A percentile compares a stretch with the other conserved stretches of the same genome.
Evolutionary conservation across 352 stramenopile genomes (phyloP).

Genomic region (Phytophthora citrophthora): DNA sequence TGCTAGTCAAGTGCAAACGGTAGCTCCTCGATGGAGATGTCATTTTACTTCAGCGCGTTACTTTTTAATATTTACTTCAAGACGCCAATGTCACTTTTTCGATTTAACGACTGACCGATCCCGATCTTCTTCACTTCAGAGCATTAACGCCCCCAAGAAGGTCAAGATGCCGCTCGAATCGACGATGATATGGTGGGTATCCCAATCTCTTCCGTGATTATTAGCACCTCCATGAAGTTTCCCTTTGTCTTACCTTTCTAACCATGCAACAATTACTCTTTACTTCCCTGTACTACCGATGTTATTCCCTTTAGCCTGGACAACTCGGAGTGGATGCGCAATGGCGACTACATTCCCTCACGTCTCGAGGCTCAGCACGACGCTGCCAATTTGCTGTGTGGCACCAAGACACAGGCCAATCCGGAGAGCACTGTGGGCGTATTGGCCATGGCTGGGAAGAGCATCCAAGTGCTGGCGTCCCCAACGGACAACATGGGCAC

Average conservation of each 20-base stretch:
- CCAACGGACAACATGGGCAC: conserved; percentile 98
- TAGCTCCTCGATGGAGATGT: background rate
- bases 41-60: conserved; percentile 1
- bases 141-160: conserved; percentile 25
- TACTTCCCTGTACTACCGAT: conserved; percentile 9
- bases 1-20: conserved; percentile 20
- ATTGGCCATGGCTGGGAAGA: conserved; percentile 94
- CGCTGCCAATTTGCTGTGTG: conserved; percentile 97
- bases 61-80: conserved; percentile 1
- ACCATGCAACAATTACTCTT: background rate
- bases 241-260: conserved; percentile 1
- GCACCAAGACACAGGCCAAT: conserved; percentile 97
- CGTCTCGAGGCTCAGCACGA: conserved; percentile 98
- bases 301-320: conserved; percentile 77
- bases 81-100: conserved; percentile 5
- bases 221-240: background rate
- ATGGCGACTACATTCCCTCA: conserved; percentile 99
- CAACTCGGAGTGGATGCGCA: conserved; percentile 99
- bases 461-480: conserved; percentile 94
- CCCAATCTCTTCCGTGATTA: background rate
- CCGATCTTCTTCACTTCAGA: conserved; percentile 38
- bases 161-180: conserved; percentile 85
- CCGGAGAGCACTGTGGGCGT: conserved; percentile 98
- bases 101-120: conserved; percentile 23
- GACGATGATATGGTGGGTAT: conserved; percentile 87